Evolutionary conservation across 1,139 yeast genomes (phyloP), one percentile per base, ranked within the genome.

Genomic region (Pichia sp.): DNA sequence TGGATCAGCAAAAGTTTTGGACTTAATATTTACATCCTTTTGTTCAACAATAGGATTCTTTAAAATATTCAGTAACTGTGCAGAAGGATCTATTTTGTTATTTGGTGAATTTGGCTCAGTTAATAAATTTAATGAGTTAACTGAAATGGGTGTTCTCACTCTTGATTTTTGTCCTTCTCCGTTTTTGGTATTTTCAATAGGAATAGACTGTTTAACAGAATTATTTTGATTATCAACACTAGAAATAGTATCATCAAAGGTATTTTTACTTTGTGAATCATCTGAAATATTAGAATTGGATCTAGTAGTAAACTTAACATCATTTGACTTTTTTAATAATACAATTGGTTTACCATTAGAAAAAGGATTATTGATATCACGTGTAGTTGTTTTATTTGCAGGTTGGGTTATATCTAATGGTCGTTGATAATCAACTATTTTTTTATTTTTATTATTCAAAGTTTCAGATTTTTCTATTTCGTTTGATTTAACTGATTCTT

Each of bases 401-500:
- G 58, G 58, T 31, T 44, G 24, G 4, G 54, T 52, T 12, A 55
- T 49, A 36, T 52, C 56, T 4, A 54, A 9, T n/a, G 36, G 12
- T 23, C 5, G 12, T 26, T 36, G 12, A 16, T 20, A 7, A 30
- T 12, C 32, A 12, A 2, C 3, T 8, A 12, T 9, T 27, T 9
- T 32, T 16, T n/a, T 9, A 33, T 22, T 30, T 7, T 16, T n/a
- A 9, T 4, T 25, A 31, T 38, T 35, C 3, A 28, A 5, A 23
- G 37, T 10, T n/a, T 36, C 23, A n/a, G 22, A 34, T 9, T 20
- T 35, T 23, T 30, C 29, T 28, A 39, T 20, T 28, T 45, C 34
- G 30, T 26, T 24, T 29, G 30, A 12, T 11, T 39, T 16, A 23
- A 12, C 31, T 22, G 7, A 24, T 22, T n/a, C n/a, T n/a, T n/a